Evolutionary conservation across 73 alveolate species (phyloP), one percentile per base, ranked within the genome.

Genomic region (Strombidium stylifer): DNA sequence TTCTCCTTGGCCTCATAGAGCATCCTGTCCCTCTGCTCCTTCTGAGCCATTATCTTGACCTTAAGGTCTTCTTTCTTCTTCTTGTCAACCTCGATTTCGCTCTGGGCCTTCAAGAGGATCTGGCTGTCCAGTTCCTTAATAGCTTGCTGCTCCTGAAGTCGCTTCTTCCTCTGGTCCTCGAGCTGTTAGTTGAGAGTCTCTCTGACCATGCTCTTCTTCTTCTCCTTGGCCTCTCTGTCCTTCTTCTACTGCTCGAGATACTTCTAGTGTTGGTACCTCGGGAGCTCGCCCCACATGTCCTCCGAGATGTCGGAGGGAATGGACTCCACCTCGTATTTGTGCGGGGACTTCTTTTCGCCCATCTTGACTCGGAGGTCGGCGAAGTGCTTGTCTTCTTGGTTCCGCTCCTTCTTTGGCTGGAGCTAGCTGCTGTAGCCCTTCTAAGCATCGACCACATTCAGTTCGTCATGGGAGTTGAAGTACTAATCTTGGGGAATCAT

Each of bases 261-360:
- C 19, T 23, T 5, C 15, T 60, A 48, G 37, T 60, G 28, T 25
- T 60, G 35, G 25, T 40, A 60, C 42, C 49, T 60, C 42, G 74
- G 51, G 12, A 60, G 37, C 42, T 60, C 74, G 6, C 61, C 74
- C 74, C 74, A 60, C 32, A 40, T 60, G 42, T 60, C 74, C 25
- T 60, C 28, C 20, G 37, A 58, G 12, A 60, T 60, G 2, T 60
- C 74, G 42, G 74, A 60, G 24, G 74, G 74, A 1, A 60, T 7
- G 20, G 31, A 12, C 8, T 35, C 35, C 21, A 3, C 20, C n/a
- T 32, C 39, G 4, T 3, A 8, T 14, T 34, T 16, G 26, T 15
- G 8, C 18, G n/a, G 6, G 32, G 19, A 21, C n/a, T 26, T 52
- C n/a, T n/a, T n/a, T n/a, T n/a, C n/a, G n/a, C n/a, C n/a, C n/a